Percentiles rank a stretch among this genome's conserved stretches.
Conservation (phyloP, 306 rosid genomes). For the Erythrophleum fordii region DNA sequence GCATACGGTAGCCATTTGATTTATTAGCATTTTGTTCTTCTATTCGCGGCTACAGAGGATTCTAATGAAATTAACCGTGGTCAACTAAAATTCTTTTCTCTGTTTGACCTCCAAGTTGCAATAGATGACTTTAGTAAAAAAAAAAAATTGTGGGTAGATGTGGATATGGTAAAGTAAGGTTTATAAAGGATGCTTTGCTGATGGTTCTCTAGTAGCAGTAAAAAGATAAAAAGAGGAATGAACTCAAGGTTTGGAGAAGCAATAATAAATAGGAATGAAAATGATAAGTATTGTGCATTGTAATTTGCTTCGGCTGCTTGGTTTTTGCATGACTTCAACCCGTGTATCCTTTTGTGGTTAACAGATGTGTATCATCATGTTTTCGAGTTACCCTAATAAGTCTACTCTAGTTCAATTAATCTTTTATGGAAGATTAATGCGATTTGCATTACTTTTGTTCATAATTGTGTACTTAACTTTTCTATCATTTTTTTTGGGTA, state of each 20-base stretch:
- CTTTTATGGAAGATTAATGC: no score
- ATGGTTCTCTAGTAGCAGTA: slow-evolving; percentile 89
- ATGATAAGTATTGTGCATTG: slow-evolving; percentile 57
- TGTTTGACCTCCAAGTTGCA: slow-evolving; percentile 88
- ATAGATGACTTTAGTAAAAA: slow-evolving; percentile 75
- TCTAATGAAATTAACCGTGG: slow-evolving; percentile 84
- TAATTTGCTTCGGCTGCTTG: slow-evolving; percentile 47
- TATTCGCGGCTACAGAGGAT: slow-evolving; percentile 76
- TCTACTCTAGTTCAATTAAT: not conserved
- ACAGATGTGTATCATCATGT: slow-evolving; percentile 90
- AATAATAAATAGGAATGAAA: no score
- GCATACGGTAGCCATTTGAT: no score
- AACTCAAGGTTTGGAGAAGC: no score
- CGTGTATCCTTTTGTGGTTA: slow-evolving; percentile 86
- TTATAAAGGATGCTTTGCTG: slow-evolving; percentile 86
- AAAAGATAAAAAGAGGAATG: slow-evolving; percentile 84
- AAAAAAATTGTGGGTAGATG: slow-evolving; percentile 81
- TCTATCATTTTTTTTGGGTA: not conserved
- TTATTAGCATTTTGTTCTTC: slow-evolving; percentile 24
- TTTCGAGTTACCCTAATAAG: slow-evolving; percentile 62
- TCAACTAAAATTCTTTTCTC: slow-evolving; percentile 83
- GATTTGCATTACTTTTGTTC: slow-evolving; percentile 22
- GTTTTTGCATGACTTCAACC: slow-evolving; percentile 97
- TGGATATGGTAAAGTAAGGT: slow-evolving; percentile 91
- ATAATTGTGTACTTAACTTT: no score